Conservation (phyloP, 1,284 basidiomycete species). For the Inonotus hispidus region DNA sequence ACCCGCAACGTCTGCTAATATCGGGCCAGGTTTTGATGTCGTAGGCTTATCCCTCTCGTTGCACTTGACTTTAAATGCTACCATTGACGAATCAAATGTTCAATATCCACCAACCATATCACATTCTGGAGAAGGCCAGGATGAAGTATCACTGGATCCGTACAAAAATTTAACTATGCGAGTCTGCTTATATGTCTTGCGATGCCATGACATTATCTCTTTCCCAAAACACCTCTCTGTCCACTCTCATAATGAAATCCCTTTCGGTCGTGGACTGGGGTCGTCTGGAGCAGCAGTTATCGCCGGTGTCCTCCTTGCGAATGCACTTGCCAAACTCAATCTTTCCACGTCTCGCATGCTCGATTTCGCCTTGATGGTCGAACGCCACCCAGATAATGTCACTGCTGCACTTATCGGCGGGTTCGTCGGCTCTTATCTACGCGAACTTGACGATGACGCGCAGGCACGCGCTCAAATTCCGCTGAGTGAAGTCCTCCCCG, state of each 20-base stretch:
- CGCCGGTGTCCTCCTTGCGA: slow-evolving; percentile 88
- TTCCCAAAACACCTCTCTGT: slow-evolving; percentile 78
- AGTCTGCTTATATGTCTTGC: slow-evolving; percentile 94
- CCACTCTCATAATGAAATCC: slow-evolving; percentile 88
- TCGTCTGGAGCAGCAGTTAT: slow-evolving; percentile 98
- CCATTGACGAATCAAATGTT: slow-evolving; percentile 31
- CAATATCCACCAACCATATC: slow-evolving; percentile 56
- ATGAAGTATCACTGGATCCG: slow-evolving; percentile 88
- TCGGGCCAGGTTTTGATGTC: slow-evolving; percentile 98
- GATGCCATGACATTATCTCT: slow-evolving; percentile 68
- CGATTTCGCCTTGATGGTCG: slow-evolving; percentile 98
- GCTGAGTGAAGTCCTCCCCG: slow-evolving; percentile 93
- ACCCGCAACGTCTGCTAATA: slow-evolving; percentile 96
- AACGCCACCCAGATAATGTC: slow-evolving; percentile 98
- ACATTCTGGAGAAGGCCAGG: slow-evolving; percentile 86
- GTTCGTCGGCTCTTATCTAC: slow-evolving; percentile 96
- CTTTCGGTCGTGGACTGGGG: slow-evolving; percentile 95
- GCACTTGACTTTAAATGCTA: slow-evolving; percentile 75
- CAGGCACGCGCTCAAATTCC: slow-evolving; percentile 84
- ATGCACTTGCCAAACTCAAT: slow-evolving; percentile 72
- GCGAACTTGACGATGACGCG: slow-evolving; percentile 79
- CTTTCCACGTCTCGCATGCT: slow-evolving; percentile 74
- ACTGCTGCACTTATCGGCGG: slow-evolving; percentile 96
- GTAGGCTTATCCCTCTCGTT: slow-evolving; percentile 95
- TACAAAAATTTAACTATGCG: slow-evolving; percentile 99